Evolutionary conservation across 2,329 filamentous ascomycete genomes (phyloP).

Genomic region (Apiospora kogelbergensis): DNA sequence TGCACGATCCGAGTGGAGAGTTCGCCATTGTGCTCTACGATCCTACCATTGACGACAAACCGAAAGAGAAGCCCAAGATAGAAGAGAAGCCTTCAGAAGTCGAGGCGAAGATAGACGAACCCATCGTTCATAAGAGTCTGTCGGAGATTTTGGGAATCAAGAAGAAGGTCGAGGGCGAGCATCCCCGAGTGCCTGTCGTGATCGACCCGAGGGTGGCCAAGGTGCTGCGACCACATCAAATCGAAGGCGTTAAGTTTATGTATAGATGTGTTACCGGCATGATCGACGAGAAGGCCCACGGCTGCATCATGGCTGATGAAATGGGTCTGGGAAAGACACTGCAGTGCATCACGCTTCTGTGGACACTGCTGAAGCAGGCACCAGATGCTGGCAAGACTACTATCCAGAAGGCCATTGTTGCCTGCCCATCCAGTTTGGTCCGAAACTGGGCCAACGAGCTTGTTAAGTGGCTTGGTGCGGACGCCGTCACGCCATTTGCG

Average conservation of each 20-base stretch:
- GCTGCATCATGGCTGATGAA: conserved; percentile 99
- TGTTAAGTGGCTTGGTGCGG: conserved; percentile 91
- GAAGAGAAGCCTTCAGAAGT: conserved; percentile 39
- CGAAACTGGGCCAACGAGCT: conserved; percentile 98
- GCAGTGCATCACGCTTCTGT: conserved; percentile 95
- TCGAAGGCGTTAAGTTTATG: conserved; percentile 97
- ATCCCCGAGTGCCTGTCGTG: conserved; percentile 91
- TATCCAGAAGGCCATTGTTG: conserved; percentile 96
- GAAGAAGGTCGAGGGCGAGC: conserved; percentile 78
- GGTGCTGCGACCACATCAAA: conserved; percentile 91
- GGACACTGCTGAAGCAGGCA: conserved; percentile 94
- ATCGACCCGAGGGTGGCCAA: conserved; percentile 90
- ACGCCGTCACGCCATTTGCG: conserved; percentile 89
- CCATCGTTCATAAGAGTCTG: conserved; percentile 89
- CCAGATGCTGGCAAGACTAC: conserved; percentile 91
- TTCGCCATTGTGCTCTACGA: conserved; percentile 97
- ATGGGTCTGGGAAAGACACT: conserved; percentile 98
- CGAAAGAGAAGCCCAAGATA: conserved; percentile 54
- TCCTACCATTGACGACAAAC: conserved; percentile 86
- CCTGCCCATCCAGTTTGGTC: conserved; percentile 93
- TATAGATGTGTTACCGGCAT: conserved; percentile 94
- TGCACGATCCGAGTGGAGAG: conserved; percentile 93
- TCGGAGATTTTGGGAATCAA: conserved; percentile 93
- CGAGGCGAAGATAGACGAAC: conserved; percentile 65
- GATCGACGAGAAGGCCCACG: conserved; percentile 89